phyloP scores from a whole-genome alignment of 306 rosid species.

The Trifolium pratense region DNA sequence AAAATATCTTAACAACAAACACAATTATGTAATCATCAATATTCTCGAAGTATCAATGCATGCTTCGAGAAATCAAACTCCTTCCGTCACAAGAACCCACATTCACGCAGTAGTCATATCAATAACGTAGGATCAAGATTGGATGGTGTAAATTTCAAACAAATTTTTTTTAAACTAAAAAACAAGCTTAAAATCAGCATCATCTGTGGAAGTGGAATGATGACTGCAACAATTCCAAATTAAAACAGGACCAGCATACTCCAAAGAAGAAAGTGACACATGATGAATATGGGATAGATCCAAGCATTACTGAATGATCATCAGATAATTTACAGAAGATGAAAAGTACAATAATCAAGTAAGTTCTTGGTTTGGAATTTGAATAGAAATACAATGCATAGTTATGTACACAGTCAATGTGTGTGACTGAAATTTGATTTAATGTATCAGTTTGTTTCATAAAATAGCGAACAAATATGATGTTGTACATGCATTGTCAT shows the following conservation, averaged over 20 bases:
- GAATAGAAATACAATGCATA: slow-evolving; percentile 40
- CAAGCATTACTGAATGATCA: slow-evolving; percentile 33
- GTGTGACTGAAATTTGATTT: slow-evolving; percentile 39
- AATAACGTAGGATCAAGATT: no score
- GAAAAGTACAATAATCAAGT: slow-evolving; percentile 38
- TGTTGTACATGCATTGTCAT: slow-evolving; percentile 22
- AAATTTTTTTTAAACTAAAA: no score
- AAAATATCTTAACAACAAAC: neutral
- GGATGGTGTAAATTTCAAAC: no score
- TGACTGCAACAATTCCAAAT: no score
- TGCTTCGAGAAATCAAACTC: neutral
- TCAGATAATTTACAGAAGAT: slow-evolving; percentile 40
- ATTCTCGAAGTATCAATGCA: neutral
- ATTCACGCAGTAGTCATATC: no score
- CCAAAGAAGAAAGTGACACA: neutral
- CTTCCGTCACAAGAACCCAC: no score
- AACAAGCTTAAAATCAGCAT: no score
- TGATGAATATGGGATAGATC: slow-evolving; percentile 26
- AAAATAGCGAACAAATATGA: slow-evolving; percentile 36
- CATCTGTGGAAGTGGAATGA: no score
- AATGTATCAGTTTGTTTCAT: slow-evolving; percentile 39
- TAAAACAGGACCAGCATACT: neutral
- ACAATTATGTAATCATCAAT: neutral
- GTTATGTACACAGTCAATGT: slow-evolving; percentile 60
- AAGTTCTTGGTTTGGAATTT: slow-evolving; percentile 37